phyloP scores from a whole-genome alignment of 257 asterid species.

The Vinca minor region DNA sequence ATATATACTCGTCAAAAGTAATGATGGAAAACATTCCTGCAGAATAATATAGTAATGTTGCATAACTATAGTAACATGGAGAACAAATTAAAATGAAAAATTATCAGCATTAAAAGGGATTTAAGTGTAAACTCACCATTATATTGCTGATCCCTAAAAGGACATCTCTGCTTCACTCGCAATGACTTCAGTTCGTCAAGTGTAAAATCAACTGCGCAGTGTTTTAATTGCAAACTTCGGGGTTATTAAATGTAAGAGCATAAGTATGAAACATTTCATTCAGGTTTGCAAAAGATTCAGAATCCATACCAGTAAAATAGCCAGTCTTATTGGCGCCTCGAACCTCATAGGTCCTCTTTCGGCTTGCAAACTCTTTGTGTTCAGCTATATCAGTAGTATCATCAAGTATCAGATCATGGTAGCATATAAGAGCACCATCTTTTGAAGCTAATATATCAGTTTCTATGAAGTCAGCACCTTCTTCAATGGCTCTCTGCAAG shows the following conservation, averaged over 20 bases:
- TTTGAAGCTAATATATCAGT: slow-evolving; percentile 73
- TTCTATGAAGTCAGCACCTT: slow-evolving; percentile 97
- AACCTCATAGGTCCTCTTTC: slow-evolving; percentile 72
- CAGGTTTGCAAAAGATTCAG: background rate
- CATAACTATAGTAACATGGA: background rate
- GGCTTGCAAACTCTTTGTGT: slow-evolving; percentile 50
- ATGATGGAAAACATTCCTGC: slow-evolving; percentile 79
- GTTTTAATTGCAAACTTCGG: too few relatives aligned
- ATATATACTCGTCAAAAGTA: slow-evolving; percentile 79
- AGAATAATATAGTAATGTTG: background rate
- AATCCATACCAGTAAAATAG: slow-evolving; percentile 52
- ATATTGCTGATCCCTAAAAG: slow-evolving; percentile 76
- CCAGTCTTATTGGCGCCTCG: slow-evolving; percentile 64
- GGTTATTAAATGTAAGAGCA: too few relatives aligned
- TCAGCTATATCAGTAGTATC: slow-evolving; percentile 60
- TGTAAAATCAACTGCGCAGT: slow-evolving; percentile 74
- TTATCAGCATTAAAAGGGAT: background rate
- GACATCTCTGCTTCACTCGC: slow-evolving; percentile 68
- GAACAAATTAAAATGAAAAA: background rate
- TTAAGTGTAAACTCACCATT: slow-evolving; percentile 44
- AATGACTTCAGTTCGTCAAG: slow-evolving; percentile 66
- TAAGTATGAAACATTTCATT: too few relatives aligned
- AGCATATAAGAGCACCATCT: slow-evolving; percentile 79
- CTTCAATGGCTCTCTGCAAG: slow-evolving; percentile 92
- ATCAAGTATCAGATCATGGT: slow-evolving; percentile 75